A percentile compares a stretch with the other conserved stretches of the same genome.
Conservation (phyloP, 1,139 yeast species). For the Nakaseomyces sp. region DNA sequence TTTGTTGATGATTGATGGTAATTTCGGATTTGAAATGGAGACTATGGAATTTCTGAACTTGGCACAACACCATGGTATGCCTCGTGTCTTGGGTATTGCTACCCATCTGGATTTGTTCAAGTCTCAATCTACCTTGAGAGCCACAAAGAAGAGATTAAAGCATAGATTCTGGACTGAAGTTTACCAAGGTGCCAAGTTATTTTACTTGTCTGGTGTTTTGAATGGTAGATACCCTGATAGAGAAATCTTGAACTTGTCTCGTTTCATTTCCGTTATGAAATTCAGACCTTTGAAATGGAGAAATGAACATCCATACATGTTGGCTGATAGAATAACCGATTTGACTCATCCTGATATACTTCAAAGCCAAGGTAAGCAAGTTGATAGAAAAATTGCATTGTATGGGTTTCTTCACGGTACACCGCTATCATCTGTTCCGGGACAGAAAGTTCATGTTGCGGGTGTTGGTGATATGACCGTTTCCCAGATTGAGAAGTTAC, state of each 20-base stretch:
- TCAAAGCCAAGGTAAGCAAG: constrained; percentile 61
- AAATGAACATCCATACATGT: constrained; percentile 90
- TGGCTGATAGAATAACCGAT: constrained; percentile 92
- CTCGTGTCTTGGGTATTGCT: constrained; percentile 89
- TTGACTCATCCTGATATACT: constrained; percentile 84
- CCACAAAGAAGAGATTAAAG: constrained; percentile 85
- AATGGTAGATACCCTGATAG: constrained; percentile 98
- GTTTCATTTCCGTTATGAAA: constrained; percentile 95
- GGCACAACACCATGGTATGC: constrained; percentile 98
- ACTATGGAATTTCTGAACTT: constrained; percentile 97
- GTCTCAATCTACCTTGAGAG: constrained; percentile 79
- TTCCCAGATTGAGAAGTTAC: constrained; percentile 71
- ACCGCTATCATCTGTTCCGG: constrained; percentile 54
- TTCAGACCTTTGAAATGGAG: constrained; percentile 98
- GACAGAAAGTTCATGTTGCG: constrained; percentile 83
- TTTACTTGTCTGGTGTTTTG: constrained; percentile 88
- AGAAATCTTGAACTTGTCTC: constrained; percentile 80
- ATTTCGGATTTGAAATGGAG: constrained; percentile 98
- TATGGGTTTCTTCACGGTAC: constrained; percentile 96
- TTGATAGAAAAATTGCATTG: constrained; percentile 81
- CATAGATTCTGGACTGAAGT: constrained; percentile 99
- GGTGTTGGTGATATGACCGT: constrained; percentile 89
- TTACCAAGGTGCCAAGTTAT: constrained; percentile 93
- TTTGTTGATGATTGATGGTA: constrained; percentile 83
- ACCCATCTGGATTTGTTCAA: constrained; percentile 94